Percentiles rank a stretch among this genome's conserved stretches.
Conservation (phyloP, 2,329 filamentous ascomycete genomes). For the Colletotrichum siamense region DNA sequence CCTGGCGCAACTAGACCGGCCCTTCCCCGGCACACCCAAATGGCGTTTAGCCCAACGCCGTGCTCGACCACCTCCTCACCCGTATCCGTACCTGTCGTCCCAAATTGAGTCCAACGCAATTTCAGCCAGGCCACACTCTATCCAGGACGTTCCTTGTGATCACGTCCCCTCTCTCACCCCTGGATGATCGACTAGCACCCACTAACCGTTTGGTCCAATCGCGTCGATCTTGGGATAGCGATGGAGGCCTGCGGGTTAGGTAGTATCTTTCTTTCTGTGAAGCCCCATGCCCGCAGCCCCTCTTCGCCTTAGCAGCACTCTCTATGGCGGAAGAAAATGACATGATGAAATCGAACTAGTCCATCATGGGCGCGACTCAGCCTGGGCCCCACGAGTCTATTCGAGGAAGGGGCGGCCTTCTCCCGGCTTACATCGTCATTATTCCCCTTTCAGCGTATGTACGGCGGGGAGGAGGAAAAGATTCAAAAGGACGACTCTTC, state of each 20-base stretch:
- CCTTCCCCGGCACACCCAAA: not conserved
- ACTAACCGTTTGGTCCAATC: not conserved
- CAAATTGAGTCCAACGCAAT: not conserved
- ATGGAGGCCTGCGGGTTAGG: not conserved
- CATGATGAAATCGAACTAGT: not conserved
- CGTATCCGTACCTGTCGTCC: conserved; percentile 13
- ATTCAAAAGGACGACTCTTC: conserved; percentile 18
- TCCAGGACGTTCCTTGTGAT: conserved; percentile 8
- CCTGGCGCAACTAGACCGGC: not conserved
- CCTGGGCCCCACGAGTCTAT: conserved; percentile 8
- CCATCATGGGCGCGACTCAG: not conserved
- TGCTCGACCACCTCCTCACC: not conserved
- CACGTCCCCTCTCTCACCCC: conserved; percentile 15
- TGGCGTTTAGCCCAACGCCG: not conserved
- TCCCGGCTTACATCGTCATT: not conserved
- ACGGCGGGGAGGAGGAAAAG: not conserved
- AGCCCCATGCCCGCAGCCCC: not conserved
- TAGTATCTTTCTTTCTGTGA: not conserved
- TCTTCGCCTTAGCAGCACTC: not conserved
- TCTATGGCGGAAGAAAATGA: not conserved
- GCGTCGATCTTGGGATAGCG: not conserved
- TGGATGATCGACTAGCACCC: conserved; percentile 16
- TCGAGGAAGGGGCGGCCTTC: not conserved
- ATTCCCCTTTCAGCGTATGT: not conserved
- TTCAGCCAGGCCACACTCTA: not conserved